Evolutionary conservation across 345 rosid genomes (phyloP), one percentile per base, ranked within the genome.

Genomic region (Alliaria petiolata): DNA sequence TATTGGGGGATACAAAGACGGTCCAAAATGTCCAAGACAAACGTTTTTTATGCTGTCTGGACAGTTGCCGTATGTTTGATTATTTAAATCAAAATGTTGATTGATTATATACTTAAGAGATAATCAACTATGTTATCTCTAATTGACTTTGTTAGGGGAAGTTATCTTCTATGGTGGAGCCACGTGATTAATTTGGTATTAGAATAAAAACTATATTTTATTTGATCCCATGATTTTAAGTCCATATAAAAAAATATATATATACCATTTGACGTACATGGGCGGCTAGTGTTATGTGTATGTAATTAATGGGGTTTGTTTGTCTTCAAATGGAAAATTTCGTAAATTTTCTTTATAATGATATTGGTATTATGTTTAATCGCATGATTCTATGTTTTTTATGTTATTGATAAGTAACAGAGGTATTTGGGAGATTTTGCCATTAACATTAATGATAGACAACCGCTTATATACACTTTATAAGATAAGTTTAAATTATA

Each of bases 201-300:
- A 14, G 14, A 36, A 38, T 4, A 30, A 20, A 22, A 25, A 33
- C 15, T 16, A 40, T 62, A 12, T 64, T 46, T 64, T 46, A 30
- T 38, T 39, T 0, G 17, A 20, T 59, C 56, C 39, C 26, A 58
- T 59, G 62, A 56, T 65, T 51, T 25, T 13, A 34, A 17, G 67
- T 39, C 43, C 28, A n/a, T n/a, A n/a, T n/a, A n/a, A n/a, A n/a
- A n/a, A n/a, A n/a, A n/a, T n/a, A n/a, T n/a, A n/a, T n/a, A n/a
- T n/a, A n/a, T n/a, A n/a, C n/a, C n/a, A 38, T 9, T 56, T 47
- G 62, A 74, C 72, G 67, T 74, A 42, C 72, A 59, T 67, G 72
- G 67, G 54, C 67, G 72, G 78, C 62, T 57, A 54, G 6, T 7
- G 34, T 45, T 53, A 36, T 45, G 64, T 56, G 38, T 33, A 20